Conservation (phyloP, 75 land plant genomes). For the Selaginella moellendorffii region DNA sequence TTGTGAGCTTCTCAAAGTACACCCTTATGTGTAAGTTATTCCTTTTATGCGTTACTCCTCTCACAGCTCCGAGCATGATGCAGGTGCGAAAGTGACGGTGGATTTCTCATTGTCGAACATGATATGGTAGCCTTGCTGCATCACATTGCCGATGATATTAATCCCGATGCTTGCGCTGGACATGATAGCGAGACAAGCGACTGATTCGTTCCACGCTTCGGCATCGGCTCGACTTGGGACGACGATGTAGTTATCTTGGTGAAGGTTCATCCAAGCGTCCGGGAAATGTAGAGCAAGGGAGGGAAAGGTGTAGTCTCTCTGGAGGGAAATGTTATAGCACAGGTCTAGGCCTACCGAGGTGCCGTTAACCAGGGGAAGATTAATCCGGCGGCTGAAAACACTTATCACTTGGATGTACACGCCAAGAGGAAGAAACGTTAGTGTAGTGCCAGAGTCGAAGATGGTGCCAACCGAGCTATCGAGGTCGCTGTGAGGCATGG, state of each 20-base stretch:
- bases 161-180: neutral
- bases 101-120: neutral
- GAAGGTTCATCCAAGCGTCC: neutral
- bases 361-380: neutral
- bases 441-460: slow-evolving; percentile 75
- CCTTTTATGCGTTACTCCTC: too few relatives aligned
- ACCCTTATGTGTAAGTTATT: too few relatives aligned
- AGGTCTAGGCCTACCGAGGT: neutral
- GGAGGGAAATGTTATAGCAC: neutral
- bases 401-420: slow-evolving; percentile 20
- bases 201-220: neutral
- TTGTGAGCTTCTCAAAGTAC: too few relatives aligned
- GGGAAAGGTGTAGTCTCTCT: neutral
- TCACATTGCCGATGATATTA: neutral
- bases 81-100: neutral
- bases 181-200: neutral
- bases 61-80: neutral
- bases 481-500: slow-evolving; percentile 18
- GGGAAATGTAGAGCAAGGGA: neutral
- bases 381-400: neutral
- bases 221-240: too few relatives aligned
- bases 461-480: slow-evolving; percentile 51
- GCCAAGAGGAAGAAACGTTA: slow-evolving; percentile 42
- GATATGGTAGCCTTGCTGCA: neutral
- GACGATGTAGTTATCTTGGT: neutral